Conservation (phyloP, 371 early-diverging fungal genomes). For the Chytridium lagenaria region DNA sequence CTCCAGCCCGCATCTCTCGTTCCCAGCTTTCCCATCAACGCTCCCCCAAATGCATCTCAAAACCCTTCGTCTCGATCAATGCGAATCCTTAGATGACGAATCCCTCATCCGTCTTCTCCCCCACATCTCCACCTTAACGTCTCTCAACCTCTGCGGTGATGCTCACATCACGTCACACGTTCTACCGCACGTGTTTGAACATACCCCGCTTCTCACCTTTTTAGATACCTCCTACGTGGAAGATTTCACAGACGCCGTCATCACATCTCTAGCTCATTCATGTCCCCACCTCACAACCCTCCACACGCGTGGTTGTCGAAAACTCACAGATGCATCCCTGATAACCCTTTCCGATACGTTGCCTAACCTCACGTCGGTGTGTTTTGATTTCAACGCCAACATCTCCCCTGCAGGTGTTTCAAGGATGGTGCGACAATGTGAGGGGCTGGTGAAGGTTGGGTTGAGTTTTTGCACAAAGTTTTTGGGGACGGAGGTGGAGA, state of each 20-base stretch:
- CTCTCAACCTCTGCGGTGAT: not conserved
- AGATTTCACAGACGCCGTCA: not conserved
- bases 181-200: not conserved
- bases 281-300: not conserved
- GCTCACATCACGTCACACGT: not conserved
- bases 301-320: not conserved
- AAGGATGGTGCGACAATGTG: not conserved
- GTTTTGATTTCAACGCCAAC: conserved; percentile 3
- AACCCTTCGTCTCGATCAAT: not conserved
- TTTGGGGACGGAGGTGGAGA: not conserved
- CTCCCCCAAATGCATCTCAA: not conserved
- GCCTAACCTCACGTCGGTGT: not conserved
- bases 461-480: not conserved
- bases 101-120: not conserved
- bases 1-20: not conserved
- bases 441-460: not conserved
- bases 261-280: not conserved
- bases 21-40: not conserved
- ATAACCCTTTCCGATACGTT: not conserved
- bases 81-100: not conserved
- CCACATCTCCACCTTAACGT: not conserved
- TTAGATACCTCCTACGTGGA: not conserved
- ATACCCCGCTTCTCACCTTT: not conserved
- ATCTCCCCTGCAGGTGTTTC: not conserved
- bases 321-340: not conserved